These are phyloP conservation scores for Dryas octopetala DNA, from an alignment of 306 rosid genomes.

Conservation along the genomic window DNA sequence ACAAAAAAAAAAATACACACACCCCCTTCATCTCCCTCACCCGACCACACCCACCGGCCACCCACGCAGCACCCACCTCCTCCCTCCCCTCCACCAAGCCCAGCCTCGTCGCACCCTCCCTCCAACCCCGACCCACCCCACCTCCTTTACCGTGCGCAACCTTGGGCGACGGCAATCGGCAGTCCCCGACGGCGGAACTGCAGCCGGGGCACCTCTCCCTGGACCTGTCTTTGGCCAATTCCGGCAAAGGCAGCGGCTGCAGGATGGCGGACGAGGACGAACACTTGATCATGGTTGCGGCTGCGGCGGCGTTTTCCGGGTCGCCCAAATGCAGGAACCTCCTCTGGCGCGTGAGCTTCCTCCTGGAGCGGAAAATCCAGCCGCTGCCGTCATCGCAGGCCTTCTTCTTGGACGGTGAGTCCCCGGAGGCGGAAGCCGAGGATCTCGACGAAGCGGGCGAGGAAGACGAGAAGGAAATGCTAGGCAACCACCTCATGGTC, in stretches of 20 bases:
- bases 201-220: slow-evolving; percentile 19
- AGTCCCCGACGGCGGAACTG: slow-evolving; percentile 18
- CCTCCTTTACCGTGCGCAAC: background rate
- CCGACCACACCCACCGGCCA: no score
- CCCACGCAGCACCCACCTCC: no score
- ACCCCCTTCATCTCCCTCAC: no score
- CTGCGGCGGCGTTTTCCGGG: no score
- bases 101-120: no score
- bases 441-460: slow-evolving; percentile 31
- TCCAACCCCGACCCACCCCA: no score
- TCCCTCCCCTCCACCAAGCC: no score
- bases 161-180: slow-evolving; percentile 63
- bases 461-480: slow-evolving; percentile 44
- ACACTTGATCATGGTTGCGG: no score
- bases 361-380: slow-evolving; percentile 50
- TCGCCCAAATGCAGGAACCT: slow-evolving; percentile 9
- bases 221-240: slow-evolving; percentile 16
- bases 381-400: background rate
- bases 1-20: no score
- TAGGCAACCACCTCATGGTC: slow-evolving; percentile 79
- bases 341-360: slow-evolving; percentile 37
- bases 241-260: slow-evolving; percentile 87
- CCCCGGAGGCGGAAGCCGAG: slow-evolving; percentile 9
- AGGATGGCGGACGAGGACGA: slow-evolving; percentile 33
- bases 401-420: slow-evolving; percentile 23